Percentiles rank a stretch among this genome's conserved stretches.
Evolutionary conservation across 2,329 filamentous ascomycete genomes (phyloP).

Genomic region (Clonostachys solani): DNA sequence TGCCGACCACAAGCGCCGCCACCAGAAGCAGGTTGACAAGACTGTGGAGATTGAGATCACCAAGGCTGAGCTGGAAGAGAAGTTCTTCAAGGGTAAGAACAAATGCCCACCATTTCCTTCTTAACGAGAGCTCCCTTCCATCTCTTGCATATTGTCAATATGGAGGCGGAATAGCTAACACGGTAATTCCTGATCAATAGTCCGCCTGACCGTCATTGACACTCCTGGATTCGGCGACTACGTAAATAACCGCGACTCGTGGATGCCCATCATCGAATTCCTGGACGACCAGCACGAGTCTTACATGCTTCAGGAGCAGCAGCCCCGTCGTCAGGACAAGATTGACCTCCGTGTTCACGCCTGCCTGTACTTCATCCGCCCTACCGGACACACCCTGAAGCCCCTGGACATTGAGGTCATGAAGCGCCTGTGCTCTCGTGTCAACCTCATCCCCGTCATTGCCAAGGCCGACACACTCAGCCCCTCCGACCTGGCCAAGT

Average conservation of each 20-base stretch:
- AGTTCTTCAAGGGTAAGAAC: conserved; percentile 95
- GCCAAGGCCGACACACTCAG: conserved; percentile 98
- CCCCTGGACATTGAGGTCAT: conserved; percentile 99
- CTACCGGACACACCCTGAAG: conserved; percentile 97
- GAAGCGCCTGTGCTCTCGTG: conserved; percentile 97
- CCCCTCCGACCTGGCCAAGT: conserved; percentile 83
- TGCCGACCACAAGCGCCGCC: conserved; percentile 98
- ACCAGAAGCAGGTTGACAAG: conserved; percentile 99
- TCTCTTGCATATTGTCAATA: too few relatives aligned
- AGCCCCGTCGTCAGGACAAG: conserved; percentile 96
- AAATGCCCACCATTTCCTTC: too few relatives aligned
- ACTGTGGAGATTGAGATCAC: conserved; percentile 99
- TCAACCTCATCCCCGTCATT: conserved; percentile 97
- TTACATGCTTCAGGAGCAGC: conserved; percentile 99
- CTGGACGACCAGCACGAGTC: conserved; percentile 99
- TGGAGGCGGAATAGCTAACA: conserved; percentile 7
- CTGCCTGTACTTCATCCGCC: conserved; percentile 98
- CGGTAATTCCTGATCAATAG: conserved; percentile 38
- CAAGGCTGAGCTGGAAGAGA: conserved; percentile 99
- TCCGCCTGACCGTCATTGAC: conserved; percentile 97
- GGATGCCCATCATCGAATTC: conserved; percentile 99
- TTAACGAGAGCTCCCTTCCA: too few relatives aligned
- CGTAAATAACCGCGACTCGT: conserved; percentile 99
- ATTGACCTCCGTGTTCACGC: conserved; percentile 98
- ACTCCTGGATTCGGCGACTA: conserved; percentile 99